These are phyloP conservation scores for Lagenaria siceraria DNA, from an alignment of 306 rosid genomes.

Conservation along the genomic window DNA sequence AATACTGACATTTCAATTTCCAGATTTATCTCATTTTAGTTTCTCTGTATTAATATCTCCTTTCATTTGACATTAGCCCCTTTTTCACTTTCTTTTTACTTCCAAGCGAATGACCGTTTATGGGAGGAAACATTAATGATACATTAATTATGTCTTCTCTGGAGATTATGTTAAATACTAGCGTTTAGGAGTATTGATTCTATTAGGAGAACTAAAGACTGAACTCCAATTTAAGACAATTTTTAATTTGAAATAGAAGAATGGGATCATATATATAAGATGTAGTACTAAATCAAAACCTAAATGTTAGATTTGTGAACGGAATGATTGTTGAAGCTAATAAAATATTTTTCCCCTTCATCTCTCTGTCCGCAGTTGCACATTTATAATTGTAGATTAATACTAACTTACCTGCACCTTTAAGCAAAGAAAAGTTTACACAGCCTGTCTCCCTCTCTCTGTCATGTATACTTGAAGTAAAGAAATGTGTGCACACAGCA, in stretches of 20 bases:
- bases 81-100: not conserved
- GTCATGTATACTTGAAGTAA: not conserved
- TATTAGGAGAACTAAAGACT: not conserved
- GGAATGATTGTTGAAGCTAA: not conserved
- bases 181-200: not conserved
- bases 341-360: not conserved
- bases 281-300: not conserved
- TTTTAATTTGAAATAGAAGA: not conserved
- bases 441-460: not conserved
- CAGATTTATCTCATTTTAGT: not conserved
- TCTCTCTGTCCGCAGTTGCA: not conserved
- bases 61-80: not conserved
- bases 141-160: not conserved
- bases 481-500: not conserved
- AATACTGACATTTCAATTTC: not conserved
- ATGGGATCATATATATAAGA: not conserved
- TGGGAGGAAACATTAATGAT: not conserved
- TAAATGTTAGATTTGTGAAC: not conserved
- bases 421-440: not conserved
- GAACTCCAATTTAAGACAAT: not conserved
- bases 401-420: not conserved
- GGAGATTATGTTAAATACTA: not conserved
- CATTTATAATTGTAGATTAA: not conserved
- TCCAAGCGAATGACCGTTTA: not conserved
- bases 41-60: not conserved